Evolutionary conservation across 2,329 filamentous ascomycete genomes (phyloP).

Genomic region (Biscogniauxia marginata): DNA sequence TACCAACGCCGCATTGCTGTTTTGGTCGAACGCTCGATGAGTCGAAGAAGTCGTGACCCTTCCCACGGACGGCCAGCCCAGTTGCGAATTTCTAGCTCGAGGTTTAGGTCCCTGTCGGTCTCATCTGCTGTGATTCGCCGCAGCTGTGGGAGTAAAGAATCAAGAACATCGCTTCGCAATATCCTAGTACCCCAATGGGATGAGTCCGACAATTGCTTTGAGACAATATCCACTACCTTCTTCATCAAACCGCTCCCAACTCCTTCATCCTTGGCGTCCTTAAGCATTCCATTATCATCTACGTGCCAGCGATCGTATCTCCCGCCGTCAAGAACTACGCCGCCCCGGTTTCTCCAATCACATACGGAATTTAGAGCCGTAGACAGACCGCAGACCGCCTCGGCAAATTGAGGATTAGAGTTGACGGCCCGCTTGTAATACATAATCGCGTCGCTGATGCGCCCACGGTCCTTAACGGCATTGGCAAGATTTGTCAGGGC

Average conservation of each 20-base stretch:
- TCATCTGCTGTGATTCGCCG: slow-evolving; percentile 37
- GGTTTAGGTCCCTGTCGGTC: slow-evolving; percentile 35
- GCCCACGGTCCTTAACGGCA: slow-evolving; percentile 93
- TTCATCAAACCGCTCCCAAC: slow-evolving; percentile 78
- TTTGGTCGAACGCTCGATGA: slow-evolving; percentile 82
- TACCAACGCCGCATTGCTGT: slow-evolving; percentile 84
- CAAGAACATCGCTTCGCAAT: slow-evolving; percentile 56
- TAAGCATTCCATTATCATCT: slow-evolving; percentile 76
- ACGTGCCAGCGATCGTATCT: slow-evolving; percentile 91
- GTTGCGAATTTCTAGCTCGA: slow-evolving; percentile 41
- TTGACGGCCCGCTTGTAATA: slow-evolving; percentile 90
- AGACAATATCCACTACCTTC: slow-evolving; percentile 86
- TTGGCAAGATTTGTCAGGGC: slow-evolving; percentile 95
- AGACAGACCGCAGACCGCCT: slow-evolving; percentile 92
- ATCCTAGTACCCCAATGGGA: slow-evolving; percentile 79
- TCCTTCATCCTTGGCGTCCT: slow-evolving; percentile 64
- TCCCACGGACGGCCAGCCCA: slow-evolving; percentile 84
- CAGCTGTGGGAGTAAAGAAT: slow-evolving; percentile 49
- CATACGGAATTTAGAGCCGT: slow-evolving; percentile 97
- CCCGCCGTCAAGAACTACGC: slow-evolving; percentile 71
- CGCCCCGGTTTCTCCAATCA: slow-evolving; percentile 87
- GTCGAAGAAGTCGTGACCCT: slow-evolving; percentile 77
- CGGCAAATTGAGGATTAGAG: slow-evolving; percentile 93
- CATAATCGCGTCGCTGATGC: slow-evolving; percentile 84
- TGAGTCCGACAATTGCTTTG: slow-evolving; percentile 82